Conservation (phyloP, 225 moss, liverwort and hornwort species). For the Marchantia paleacea region DNA sequence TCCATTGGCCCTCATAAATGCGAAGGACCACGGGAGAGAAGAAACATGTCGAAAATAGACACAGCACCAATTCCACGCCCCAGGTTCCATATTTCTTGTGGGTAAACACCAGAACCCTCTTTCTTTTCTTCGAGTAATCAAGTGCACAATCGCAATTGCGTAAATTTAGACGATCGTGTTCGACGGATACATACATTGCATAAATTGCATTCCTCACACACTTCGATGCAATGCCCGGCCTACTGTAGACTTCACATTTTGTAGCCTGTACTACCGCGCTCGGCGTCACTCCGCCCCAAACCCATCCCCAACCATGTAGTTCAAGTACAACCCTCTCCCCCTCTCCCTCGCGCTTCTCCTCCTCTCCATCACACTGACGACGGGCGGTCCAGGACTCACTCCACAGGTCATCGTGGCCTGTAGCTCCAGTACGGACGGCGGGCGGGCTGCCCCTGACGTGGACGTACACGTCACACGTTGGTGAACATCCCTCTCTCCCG, state of each 20-base stretch:
- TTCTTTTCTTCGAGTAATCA: background rate
- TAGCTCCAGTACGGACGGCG: background rate
- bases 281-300: too few species aligned
- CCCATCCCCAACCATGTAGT: too few species aligned
- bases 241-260: too few species aligned
- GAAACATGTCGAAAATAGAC: background rate
- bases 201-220: too few species aligned
- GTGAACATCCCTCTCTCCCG: background rate
- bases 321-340: too few species aligned
- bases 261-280: too few species aligned
- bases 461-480: background rate
- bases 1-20: background rate
- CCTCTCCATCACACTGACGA: background rate
- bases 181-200: background rate
- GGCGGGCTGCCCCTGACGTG: background rate
- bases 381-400: background rate
- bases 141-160: background rate
- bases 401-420: background rate
- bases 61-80: background rate
- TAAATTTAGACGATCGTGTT: background rate
- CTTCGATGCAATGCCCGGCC: too few species aligned
- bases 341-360: background rate
- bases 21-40: background rate
- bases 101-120: background rate
- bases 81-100: background rate